Evolutionary conservation across 106 monocot species (phyloP).

Genomic region (Dioscorea zingiberensis): DNA sequence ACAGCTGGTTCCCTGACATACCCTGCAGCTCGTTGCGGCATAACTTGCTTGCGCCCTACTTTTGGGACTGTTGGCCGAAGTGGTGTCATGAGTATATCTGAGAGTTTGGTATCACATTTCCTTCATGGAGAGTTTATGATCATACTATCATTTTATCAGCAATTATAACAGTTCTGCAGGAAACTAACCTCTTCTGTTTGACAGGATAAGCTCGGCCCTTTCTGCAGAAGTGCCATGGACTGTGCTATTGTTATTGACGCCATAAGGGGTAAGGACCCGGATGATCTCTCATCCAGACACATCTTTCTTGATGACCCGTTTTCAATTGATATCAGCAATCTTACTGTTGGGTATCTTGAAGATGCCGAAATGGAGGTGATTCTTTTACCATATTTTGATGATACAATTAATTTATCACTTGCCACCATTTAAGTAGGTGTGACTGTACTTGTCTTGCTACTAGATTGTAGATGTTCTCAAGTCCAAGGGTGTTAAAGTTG

Average conservation of each 20-base stretch:
- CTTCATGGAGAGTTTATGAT: neutral
- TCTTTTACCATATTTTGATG: neutral
- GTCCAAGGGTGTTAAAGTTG: slow-evolving; percentile 66
- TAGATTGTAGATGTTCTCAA: slow-evolving; percentile 70
- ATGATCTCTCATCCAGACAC: slow-evolving; percentile 73
- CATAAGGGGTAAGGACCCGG: slow-evolving; percentile 74
- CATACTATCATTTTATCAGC: neutral
- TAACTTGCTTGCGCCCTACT: slow-evolving; percentile 80
- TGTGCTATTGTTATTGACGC: slow-evolving; percentile 76
- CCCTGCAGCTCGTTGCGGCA: slow-evolving; percentile 85
- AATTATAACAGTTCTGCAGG: too few species aligned
- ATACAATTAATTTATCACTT: too few species aligned
- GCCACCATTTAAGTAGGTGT: neutral
- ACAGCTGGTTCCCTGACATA: slow-evolving; percentile 87
- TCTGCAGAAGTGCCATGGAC: slow-evolving; percentile 84
- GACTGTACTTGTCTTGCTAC: neutral
- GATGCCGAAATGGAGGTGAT: slow-evolving; percentile 87
- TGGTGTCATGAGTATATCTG: slow-evolving; percentile 96
- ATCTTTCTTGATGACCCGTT: slow-evolving; percentile 73
- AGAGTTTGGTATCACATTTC: slow-evolving; percentile 65
- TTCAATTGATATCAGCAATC: slow-evolving; percentile 73
- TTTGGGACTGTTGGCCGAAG: slow-evolving; percentile 91
- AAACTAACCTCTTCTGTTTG: neutral
- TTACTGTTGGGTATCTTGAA: slow-evolving; percentile 80
- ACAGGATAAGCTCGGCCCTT: slow-evolving; percentile 97